Base-by-base conservation (phyloP, 441 rosid genomes). In the Manihot esculenta region DNA sequence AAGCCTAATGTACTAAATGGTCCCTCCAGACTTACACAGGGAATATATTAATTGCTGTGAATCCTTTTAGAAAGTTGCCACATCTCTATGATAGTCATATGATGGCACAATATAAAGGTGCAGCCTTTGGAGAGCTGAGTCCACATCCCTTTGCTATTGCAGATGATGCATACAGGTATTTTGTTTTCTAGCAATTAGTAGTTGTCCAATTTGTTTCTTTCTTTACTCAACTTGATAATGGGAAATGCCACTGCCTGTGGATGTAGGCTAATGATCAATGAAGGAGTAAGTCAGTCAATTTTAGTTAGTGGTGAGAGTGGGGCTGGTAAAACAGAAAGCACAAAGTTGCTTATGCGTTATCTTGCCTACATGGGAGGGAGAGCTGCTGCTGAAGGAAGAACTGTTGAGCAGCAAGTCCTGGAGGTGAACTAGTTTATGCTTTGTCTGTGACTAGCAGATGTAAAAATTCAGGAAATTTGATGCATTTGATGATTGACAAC, bases 281-380 rank as follows among this genome's bases (percentile, higher is more conserved):
- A 93, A 12, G 91, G 89, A 63, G 83, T 87, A 74, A 95, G 98
- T 73, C 98, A 95, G 81, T 83, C 98, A n/a, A 95, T 95, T 75
- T 84, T 95, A 80, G 99, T 95, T 68, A 95, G 98, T 76, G 99
- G 99, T 75, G 99, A 95, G 81, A 95, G 99, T 83, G 99, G 99
- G 15, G 99, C 99, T 7, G 98, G 99, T 83, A 95, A 95, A 85
- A 93, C 99, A 0, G 98, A 95, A 84, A 95, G 96, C 81, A 95
- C 99, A 33, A 95, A 95, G 79, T 84, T 83, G 84, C 96, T 95
- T 17, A 93, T 95, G 98, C 90, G 88, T 17, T 93, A 95, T 79
- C 99, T 95, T 84, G 99, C 99, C 66, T 95, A 88, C 80, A 93
- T 95, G 99, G 99, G 99, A 72, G 99, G 99, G 26, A 84, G 97